Base-by-base conservation (phyloP, 805 yeast species). In the Candida peoriensis region DNA sequence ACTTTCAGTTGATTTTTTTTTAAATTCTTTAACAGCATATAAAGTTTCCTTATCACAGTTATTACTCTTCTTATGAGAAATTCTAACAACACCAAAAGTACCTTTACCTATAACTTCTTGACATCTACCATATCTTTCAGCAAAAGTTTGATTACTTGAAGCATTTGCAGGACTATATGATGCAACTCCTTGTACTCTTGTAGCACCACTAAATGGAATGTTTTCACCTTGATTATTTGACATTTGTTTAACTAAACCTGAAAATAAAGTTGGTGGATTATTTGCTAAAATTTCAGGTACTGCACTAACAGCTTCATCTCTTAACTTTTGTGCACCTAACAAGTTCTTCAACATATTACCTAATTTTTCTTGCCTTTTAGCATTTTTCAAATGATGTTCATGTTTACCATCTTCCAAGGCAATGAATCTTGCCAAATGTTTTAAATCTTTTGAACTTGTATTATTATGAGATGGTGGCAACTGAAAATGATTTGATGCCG, bases 81-180 rank as follows among this genome's bases (percentile, higher is more conserved):
- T 76, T 41, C 96, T 70, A 15, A 90, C 97, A 30, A 87, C 86
- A 14, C 98, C 98, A 64, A 84, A 90, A 0, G 96, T 79, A 15
- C 97, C 97, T 33, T 84, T 74, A 18, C 98, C 98, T 43, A 93
- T 75, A 31, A 89, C 85, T 57, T 90, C 97, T 60, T 87, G 96
- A 57, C 97, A 90, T 34, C 83, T 73, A 28, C 98, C 98, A 57
- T 90, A 90, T 55, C 89, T 84, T 48, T 88, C 89, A 8, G 78
- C 81, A 57, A 90, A 82, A 8, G 89, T 76, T 31, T 76, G 75
- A 36, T 43, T 46, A 8, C 36, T 27, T 4, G 42, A 27, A 11
- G 29, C 38, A 6, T 30, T 26, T n/a, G 18, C 16, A 2, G 24
- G 16, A 8, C 27, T 8, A 21, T 15, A 22, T 4, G 32, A 10